Conservation (phyloP, 441 rosid species). For the Syzygium malaccense region DNA sequence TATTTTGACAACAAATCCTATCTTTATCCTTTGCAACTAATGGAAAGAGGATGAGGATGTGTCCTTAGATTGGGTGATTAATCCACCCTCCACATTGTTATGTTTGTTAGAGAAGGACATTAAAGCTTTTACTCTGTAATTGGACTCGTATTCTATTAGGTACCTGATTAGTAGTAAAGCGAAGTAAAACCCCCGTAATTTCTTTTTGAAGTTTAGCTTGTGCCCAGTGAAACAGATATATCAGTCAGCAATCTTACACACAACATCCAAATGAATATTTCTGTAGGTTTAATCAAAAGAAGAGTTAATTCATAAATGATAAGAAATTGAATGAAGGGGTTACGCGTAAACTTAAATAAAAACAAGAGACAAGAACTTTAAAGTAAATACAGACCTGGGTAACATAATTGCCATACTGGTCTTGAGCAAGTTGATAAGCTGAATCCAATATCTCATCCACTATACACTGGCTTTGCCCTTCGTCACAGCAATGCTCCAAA, state of each 20-base stretch:
- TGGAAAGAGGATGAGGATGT: background rate
- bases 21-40: background rate
- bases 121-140: background rate
- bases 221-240: background rate
- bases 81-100: background rate
- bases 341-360: background rate
- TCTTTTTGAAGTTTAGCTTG: background rate
- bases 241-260: background rate
- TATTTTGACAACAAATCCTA: background rate
- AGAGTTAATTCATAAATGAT: background rate
- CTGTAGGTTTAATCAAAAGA: background rate
- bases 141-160: background rate
- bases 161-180: background rate
- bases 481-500: conserved; percentile 91
- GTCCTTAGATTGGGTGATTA: background rate
- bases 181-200: background rate
- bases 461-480: conserved; percentile 66
- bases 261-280: background rate
- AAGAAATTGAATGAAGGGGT: background rate
- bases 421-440: conserved; percentile 75
- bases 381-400: conserved; percentile 59
- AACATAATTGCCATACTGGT: conserved; percentile 98
- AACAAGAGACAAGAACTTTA: background rate
- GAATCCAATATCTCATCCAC: conserved; percentile 93
- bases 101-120: background rate